Evolutionary conservation across 2,329 filamentous ascomycete species (phyloP).

Genomic region (Penicillium hesseltinei): DNA sequence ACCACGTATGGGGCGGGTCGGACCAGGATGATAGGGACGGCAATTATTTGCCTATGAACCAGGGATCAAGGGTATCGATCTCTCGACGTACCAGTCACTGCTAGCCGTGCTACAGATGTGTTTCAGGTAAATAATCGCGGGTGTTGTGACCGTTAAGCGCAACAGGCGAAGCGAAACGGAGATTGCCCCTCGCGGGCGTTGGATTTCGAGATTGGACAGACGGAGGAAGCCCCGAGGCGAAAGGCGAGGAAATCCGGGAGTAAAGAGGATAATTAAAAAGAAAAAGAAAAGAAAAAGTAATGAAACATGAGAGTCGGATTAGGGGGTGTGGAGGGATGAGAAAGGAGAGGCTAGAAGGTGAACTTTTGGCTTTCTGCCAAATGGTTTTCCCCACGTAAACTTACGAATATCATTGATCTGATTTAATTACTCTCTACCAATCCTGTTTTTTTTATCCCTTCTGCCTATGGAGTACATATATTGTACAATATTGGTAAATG

Average conservation of each 20-base stretch:
- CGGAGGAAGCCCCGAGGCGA: background rate
- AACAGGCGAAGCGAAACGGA: conserved; percentile 14
- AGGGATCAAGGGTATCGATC: background rate
- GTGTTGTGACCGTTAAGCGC: conserved; percentile 23
- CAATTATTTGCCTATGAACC: conserved; percentile 1
- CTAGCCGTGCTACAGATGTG: conserved; percentile 9
- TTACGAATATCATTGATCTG: background rate
- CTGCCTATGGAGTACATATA: background rate
- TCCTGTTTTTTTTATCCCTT: background rate
- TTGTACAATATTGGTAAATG: background rate
- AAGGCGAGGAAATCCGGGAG: background rate
- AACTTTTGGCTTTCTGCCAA: conserved; percentile 9
- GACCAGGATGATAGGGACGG: background rate
- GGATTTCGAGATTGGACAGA: conserved; percentile 12
- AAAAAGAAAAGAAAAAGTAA: conserved; percentile 3
- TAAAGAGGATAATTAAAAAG: background rate
- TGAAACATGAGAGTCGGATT: background rate
- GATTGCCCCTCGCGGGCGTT: conserved; percentile 25
- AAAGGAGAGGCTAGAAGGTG: conserved; percentile 11
- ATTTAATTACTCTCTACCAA: background rate
- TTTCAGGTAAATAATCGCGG: conserved; percentile 25
- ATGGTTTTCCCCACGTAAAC: conserved; percentile 5
- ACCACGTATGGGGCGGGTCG: background rate
- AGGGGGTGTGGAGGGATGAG: conserved; percentile 7
- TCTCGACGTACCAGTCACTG: conserved; percentile 12